These are phyloP conservation scores for Bisporella sp. DNA, from an alignment of 2,329 filamentous ascomycete genomes.

Conservation along the genomic window DNA sequence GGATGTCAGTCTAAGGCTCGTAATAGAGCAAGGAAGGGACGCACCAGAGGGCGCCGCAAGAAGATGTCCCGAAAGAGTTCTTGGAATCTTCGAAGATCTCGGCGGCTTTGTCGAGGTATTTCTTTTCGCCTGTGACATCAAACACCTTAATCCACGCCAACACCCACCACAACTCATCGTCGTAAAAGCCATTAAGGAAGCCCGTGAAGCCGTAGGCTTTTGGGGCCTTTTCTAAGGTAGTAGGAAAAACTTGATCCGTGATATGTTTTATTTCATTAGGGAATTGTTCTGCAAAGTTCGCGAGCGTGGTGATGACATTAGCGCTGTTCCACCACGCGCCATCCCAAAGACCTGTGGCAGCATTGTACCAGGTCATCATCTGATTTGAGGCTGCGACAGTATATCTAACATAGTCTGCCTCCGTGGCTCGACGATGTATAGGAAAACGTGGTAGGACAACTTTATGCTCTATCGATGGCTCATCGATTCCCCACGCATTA, in stretches of 20 bases:
- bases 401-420: constrained; percentile 17
- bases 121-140: constrained; percentile 43
- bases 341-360: constrained; percentile 53
- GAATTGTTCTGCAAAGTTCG: constrained; percentile 37
- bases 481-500: not conserved
- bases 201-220: constrained; percentile 28
- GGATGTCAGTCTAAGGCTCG: not conserved
- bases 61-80: constrained; percentile 39
- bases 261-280: constrained; percentile 8
- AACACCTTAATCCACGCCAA: constrained; percentile 50
- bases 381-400: constrained; percentile 30
- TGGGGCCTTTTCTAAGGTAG: constrained; percentile 18
- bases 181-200: constrained; percentile 48
- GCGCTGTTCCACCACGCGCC: constrained; percentile 67
- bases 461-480: not conserved
- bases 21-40: constrained; percentile 1
- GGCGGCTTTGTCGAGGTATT: constrained; percentile 47
- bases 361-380: constrained; percentile 56
- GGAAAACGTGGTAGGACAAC: not conserved
- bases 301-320: constrained; percentile 57
- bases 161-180: constrained; percentile 60
- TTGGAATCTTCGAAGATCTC: constrained; percentile 51
- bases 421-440: constrained; percentile 8
- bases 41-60: constrained; percentile 45
- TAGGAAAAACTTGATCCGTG: constrained; percentile 16